Conservation (phyloP, 108 stramenopile genomes). For the Skeletonema marinoi region DNA sequence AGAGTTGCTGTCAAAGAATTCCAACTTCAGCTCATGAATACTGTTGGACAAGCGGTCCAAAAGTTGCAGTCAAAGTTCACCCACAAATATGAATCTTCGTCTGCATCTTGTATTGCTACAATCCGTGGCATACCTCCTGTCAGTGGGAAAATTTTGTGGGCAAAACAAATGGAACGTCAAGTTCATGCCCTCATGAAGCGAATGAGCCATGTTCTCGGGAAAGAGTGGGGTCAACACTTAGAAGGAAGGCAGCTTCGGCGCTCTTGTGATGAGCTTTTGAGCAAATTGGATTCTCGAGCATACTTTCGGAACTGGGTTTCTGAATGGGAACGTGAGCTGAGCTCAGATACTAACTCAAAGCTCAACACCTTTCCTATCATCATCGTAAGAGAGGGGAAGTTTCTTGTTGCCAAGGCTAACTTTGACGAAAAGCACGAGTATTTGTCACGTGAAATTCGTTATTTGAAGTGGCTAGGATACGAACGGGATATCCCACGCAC, state of each 20-base stretch:
- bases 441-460: conserved; percentile 94
- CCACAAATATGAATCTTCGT: conserved; percentile 85
- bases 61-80: conserved; percentile 94
- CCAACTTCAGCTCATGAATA: conserved; percentile 91
- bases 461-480: conserved; percentile 95
- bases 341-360: conserved; percentile 59
- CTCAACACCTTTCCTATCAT: conserved; percentile 75
- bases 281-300: conserved; percentile 87
- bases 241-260: conserved; percentile 94
- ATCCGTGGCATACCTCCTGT: conserved; percentile 95
- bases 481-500: conserved; percentile 81
- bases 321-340: conserved; percentile 82
- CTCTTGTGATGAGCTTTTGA: conserved; percentile 91
- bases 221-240: conserved; percentile 93
- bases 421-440: conserved; percentile 92
- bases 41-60: conserved; percentile 88
- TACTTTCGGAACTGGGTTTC: conserved; percentile 87
- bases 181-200: conserved; percentile 89
- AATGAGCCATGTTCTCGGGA: conserved; percentile 95
- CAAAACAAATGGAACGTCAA: conserved; percentile 97
- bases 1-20: conserved; percentile 94
- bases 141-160: conserved; percentile 97
- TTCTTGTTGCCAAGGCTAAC: conserved; percentile 84
- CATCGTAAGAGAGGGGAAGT: conserved; percentile 54
- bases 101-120: conserved; percentile 70